Base-by-base conservation (phyloP, 345 rosid genomes). In the Eucalyptus caleyi region DNA sequence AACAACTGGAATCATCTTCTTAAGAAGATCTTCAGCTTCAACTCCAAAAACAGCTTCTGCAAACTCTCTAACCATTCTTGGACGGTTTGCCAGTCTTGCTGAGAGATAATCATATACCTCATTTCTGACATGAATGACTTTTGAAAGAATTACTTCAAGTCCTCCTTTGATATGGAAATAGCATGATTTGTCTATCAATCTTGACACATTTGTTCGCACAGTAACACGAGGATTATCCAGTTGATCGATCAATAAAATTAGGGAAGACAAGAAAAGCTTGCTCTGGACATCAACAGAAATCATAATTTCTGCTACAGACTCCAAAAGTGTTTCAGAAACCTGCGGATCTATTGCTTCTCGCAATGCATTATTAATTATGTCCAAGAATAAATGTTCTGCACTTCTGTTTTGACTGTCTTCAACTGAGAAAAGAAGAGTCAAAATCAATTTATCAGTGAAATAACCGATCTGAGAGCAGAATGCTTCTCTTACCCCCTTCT, bases 11-110 rank as follows among this genome's bases (percentile, higher is more conserved):
- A 97, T 91, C 97, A 97, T 96, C 92, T 92, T 95, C 92, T 89
- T 93, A 87, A 95, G 94, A 83, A 97, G 94, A 88, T 97, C 95
- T 90, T 94, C 93, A 86, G 91, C 93, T 91, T 95, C 98, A 90
- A 96, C 92, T 67, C 98, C 98, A 89, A 94, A 91, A 91, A 95
- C 96, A 69, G 97, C 98, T 95, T 97, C 99, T 32, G 98, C 97
- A 93, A 97, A 94, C 95, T 97, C 99, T 91, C 90, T 97, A 34
- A 95, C 96, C 93, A 97, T 91, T 88, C 89, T 85, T 77, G 97
- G 96, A 90, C 93, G 96, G 90, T 91, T 95, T 88, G 91, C 91
- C 89, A 97, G 95, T 91, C 94, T 95, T 91, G 50, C 90, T 47
- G 96, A 93, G 83, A 97, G 92, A 95, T 94, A 90, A 90, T 93